Evolutionary conservation across 345 rosid species (phyloP).

Genomic region (Brassica nigra): DNA sequence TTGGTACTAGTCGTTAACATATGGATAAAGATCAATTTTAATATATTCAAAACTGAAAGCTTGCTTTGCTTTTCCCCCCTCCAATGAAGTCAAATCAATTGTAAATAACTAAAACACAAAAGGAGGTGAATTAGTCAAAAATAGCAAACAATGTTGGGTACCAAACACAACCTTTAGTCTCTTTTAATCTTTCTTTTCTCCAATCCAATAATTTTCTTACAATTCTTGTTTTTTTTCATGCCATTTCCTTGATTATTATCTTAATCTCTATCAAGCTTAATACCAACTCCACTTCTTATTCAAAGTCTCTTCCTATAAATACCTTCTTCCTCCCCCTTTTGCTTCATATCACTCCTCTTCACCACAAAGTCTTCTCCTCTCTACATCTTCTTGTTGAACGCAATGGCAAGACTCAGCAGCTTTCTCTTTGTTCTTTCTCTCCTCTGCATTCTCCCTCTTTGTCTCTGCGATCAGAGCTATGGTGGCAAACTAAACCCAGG

Average conservation of each 20-base stretch:
- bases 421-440: constrained; percentile 47
- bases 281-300: constrained; percentile 49
- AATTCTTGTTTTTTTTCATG: background rate
- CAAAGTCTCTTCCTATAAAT: constrained; percentile 23
- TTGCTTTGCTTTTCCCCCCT: constrained; percentile 24
- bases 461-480: constrained; percentile 36
- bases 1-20: constrained; percentile 34
- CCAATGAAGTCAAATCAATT: constrained; percentile 24
- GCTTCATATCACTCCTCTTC: constrained; percentile 27
- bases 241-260: constrained; percentile 9
- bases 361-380: constrained; percentile 24
- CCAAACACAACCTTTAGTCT: constrained; percentile 41
- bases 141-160: constrained; percentile 28
- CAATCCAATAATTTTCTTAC: background rate
- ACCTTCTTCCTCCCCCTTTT: constrained; percentile 14
- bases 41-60: constrained; percentile 5
- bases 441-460: constrained; percentile 53
- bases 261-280: constrained; percentile 24
- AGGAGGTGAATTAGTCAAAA: constrained; percentile 33
- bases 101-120: constrained; percentile 17
- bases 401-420: constrained; percentile 47
- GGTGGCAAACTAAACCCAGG: constrained; percentile 55
- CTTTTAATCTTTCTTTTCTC: constrained; percentile 14
- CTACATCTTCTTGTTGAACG: constrained; percentile 15
- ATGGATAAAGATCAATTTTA: constrained; percentile 22